Evolutionary conservation across 2,329 filamentous ascomycete genomes (phyloP), one percentile per base, ranked within the genome.

Genomic region (Penicillium sp.): DNA sequence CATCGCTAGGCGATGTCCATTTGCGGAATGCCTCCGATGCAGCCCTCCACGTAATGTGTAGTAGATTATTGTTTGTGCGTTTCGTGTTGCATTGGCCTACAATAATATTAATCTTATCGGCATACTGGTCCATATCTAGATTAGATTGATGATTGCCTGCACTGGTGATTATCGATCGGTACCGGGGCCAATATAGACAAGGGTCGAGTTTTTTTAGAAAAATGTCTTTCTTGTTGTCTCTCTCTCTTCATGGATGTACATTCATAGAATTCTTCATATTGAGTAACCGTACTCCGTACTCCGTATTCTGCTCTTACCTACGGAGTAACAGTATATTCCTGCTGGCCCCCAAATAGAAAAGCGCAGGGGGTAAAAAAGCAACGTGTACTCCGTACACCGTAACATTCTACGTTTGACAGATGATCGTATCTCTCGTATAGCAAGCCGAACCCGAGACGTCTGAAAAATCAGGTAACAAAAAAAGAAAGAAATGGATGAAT

Each of bases 21-120:
- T 65, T 59, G 47, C 59, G 58, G 27, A 53, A 45, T 58, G 27
- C 36, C 56, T 56, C 61, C 62, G 61, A 54, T 58, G 34, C 50
- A 13, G 32, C 44, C 45, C 42, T 46, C 51, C 41, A 45, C 27
- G 34, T 29, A 54, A 54, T 41, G 36, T 41, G 36, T 46, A 21
- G 34, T n/a, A 16, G 13, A 14, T 38, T 39, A 50, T 45, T 50
- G 13, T 39, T 21, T 45, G 39, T 18, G 32, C 16, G 10, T 21
- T 34, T 49, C 47, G 40, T 54, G 43, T 53, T 53, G 18, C 18
- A 18, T 34, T 16, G 11, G 22, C 40, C 46, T 40, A 31, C 16
- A 31, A 18, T 40, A 40, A 40, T 40, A 40, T 40, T 40, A 40
- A 40, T 40, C 32, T 3, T 16, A 50, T 45, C 42, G 48, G 41